Evolutionary conservation across 192 early-diverging fungal species (phyloP).

Genomic region (Ramicandelaber brevisporus): DNA sequence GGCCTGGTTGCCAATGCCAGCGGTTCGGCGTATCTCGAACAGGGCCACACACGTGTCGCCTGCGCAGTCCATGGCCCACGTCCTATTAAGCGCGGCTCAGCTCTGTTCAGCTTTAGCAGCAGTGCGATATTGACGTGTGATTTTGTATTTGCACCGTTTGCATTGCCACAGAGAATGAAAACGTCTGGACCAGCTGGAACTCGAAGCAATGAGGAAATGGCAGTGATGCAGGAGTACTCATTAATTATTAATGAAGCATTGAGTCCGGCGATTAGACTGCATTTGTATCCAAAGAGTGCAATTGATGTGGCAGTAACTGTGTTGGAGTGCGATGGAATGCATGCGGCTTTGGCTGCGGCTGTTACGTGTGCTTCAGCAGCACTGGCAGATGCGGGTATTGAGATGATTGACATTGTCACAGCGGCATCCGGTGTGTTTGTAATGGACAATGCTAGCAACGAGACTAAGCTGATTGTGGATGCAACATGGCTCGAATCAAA

Average conservation of each 20-base stretch:
- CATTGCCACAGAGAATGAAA: no score
- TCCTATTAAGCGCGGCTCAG: slow-evolving; percentile 5
- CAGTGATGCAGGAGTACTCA: not conserved
- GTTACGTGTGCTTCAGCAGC: slow-evolving; percentile 22
- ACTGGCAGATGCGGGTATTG: slow-evolving; percentile 19
- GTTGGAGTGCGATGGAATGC: slow-evolving; percentile 20
- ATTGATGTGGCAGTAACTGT: slow-evolving; percentile 20
- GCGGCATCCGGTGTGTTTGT: slow-evolving; percentile 10
- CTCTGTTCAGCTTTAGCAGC: slow-evolving; percentile 11
- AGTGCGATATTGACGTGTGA: slow-evolving; percentile 16
- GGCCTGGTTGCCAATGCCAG: slow-evolving; percentile 2
- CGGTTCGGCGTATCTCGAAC: slow-evolving; percentile 20
- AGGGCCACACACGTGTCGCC: slow-evolving; percentile 17
- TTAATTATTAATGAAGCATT: slow-evolving; percentile 14
- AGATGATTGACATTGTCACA: slow-evolving; percentile 18
- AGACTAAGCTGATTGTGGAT: no score
- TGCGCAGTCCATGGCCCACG: slow-evolving; percentile 19
- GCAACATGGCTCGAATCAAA: no score
- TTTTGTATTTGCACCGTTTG: slow-evolving; percentile 18
- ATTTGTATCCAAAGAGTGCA: slow-evolving; percentile 17
- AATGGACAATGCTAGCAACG: no score
- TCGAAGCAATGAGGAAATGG: slow-evolving; percentile 1
- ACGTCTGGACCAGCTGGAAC: slow-evolving; percentile 15
- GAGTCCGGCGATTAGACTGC: slow-evolving; percentile 17
- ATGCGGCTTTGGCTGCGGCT: slow-evolving; percentile 15